phyloP scores from a whole-genome alignment of 441 rosid species.

The Capsella rubella region DNA sequence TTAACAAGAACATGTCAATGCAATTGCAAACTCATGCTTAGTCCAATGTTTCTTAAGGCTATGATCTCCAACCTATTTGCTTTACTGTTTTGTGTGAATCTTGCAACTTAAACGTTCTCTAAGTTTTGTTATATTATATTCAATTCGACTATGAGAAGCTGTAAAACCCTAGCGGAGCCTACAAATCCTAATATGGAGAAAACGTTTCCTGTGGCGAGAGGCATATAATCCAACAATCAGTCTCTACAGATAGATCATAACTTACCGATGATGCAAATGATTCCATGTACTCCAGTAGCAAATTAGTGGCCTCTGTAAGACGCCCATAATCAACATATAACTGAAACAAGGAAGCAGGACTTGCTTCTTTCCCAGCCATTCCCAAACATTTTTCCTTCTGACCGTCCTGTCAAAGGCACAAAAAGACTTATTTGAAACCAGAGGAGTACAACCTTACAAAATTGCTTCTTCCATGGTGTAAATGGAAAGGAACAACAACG shows the following conservation, averaged over 20 bases:
- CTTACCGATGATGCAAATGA: conserved; percentile 82
- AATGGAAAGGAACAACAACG: conserved; percentile 1
- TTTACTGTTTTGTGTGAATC: conserved; percentile 14
- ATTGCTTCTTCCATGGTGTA: conserved; percentile 17
- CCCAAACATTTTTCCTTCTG: conserved; percentile 73
- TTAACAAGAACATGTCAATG: conserved; percentile 1
- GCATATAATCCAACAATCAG: conserved; percentile 14
- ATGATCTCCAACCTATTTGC: conserved; percentile 14
- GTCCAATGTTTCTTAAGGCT: neutral
- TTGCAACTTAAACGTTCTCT: conserved; percentile 12
- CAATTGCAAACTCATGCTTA: neutral
- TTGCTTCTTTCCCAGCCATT: conserved; percentile 85
- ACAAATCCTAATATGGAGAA: conserved; percentile 2
- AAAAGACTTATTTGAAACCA: conserved; percentile 32
- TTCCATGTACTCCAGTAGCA: conserved; percentile 79
- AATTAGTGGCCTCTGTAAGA: conserved; percentile 84
- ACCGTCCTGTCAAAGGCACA: conserved; percentile 57
- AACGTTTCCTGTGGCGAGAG: conserved; percentile 5
- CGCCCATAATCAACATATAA: conserved; percentile 82
- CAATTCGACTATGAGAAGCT: conserved; percentile 12
- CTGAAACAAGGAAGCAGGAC: conserved; percentile 81
- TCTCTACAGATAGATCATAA: conserved; percentile 17
- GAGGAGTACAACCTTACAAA: conserved; percentile 25
- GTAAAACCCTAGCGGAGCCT: conserved; percentile 13
- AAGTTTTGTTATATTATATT: conserved; percentile 17